phyloP scores from a whole-genome alignment of 768 basidiomycete genomes.

The Harrya chromipes region DNA sequence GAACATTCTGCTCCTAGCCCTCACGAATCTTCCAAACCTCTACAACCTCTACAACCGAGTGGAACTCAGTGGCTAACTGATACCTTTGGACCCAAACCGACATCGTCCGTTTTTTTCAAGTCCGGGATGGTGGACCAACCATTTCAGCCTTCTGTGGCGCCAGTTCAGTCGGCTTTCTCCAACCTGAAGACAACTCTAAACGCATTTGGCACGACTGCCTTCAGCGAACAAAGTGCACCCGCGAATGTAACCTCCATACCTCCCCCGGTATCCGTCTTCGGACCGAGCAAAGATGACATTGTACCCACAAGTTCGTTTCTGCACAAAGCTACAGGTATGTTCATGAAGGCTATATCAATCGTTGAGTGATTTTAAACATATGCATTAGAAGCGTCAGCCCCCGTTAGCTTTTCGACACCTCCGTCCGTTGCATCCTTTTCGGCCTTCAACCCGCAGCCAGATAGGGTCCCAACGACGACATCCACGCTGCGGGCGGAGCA shows the following conservation, averaged over 20 bases:
- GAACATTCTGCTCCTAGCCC: slow-evolving; percentile 1
- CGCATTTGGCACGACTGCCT: slow-evolving; percentile 31
- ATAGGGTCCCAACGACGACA: neutral
- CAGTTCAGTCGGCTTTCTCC: slow-evolving; percentile 33
- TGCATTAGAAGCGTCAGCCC: neutral
- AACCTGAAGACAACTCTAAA: slow-evolving; percentile 33
- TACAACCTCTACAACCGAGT: slow-evolving; percentile 24
- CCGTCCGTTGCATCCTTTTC: slow-evolving; percentile 1
- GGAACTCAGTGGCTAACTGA: slow-evolving; percentile 34
- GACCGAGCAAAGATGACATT: neutral
- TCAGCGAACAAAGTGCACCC: slow-evolving; percentile 9
- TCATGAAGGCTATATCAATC: neutral
- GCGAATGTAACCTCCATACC: slow-evolving; percentile 1
- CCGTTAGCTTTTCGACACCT: neutral
- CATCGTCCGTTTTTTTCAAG: slow-evolving; percentile 21
- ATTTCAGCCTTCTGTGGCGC: slow-evolving; percentile 11
- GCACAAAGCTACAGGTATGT: slow-evolving; percentile 14
- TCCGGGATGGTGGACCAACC: slow-evolving; percentile 9
- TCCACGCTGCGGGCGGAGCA: neutral
- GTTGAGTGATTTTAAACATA: neutral
- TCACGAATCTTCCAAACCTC: slow-evolving; percentile 5
- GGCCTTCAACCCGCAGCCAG: neutral
- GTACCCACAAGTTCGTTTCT: neutral
- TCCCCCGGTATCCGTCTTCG: slow-evolving; percentile 8
- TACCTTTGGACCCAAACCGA: slow-evolving; percentile 29